A percentile compares a stretch with the other conserved stretches of the same genome.
Conservation (phyloP, 2,329 filamentous ascomycete genomes). For the Claviceps pusilla region DNA sequence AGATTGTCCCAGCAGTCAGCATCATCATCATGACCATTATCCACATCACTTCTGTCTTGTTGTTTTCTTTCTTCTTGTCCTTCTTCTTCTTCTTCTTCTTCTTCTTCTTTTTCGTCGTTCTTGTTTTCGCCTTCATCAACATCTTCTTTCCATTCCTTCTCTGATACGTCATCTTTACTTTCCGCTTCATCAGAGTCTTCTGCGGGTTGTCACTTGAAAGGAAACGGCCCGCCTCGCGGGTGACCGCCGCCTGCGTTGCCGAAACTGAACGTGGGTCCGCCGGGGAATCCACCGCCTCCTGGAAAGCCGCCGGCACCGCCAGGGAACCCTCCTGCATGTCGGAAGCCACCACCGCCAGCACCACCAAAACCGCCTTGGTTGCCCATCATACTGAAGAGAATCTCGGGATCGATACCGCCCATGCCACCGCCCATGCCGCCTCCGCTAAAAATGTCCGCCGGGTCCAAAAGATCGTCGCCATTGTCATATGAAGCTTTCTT, state of each 20-base stretch:
- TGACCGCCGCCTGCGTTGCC: conserved; percentile 19
- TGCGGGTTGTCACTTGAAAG: conserved; percentile 36
- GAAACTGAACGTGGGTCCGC: conserved; percentile 40
- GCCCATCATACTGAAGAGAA: conserved; percentile 75
- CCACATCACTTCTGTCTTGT: conserved; percentile 13
- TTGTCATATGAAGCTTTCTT: conserved; percentile 86
- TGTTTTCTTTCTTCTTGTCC: conserved; percentile 17
- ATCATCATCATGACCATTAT: conserved; percentile 13
- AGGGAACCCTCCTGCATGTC: conserved; percentile 36
- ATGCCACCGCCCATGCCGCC: conserved; percentile 52
- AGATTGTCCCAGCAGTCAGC: conserved; percentile 11
- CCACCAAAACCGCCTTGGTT: conserved; percentile 43
- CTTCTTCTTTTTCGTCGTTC: conserved; percentile 14
- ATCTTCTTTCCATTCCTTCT: conserved; percentile 14
- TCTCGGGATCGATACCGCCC: conserved; percentile 56
- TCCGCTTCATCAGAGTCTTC: conserved; percentile 20
- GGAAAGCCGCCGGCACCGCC: conserved; percentile 34
- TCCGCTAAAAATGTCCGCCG: conserved; percentile 68
- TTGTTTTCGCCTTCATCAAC: conserved; percentile 13
- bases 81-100: conserved; percentile 16
- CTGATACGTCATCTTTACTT: conserved; percentile 16
- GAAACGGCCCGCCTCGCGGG: conserved; percentile 23
- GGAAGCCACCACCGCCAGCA: conserved; percentile 34
- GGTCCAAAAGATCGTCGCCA: conserved; percentile 80
- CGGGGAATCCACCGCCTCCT: conserved; percentile 29